Evolutionary conservation across 2,329 filamentous ascomycete species (phyloP), one percentile per base, ranked within the genome.

Genomic region (Grosmannia huntii): DNA sequence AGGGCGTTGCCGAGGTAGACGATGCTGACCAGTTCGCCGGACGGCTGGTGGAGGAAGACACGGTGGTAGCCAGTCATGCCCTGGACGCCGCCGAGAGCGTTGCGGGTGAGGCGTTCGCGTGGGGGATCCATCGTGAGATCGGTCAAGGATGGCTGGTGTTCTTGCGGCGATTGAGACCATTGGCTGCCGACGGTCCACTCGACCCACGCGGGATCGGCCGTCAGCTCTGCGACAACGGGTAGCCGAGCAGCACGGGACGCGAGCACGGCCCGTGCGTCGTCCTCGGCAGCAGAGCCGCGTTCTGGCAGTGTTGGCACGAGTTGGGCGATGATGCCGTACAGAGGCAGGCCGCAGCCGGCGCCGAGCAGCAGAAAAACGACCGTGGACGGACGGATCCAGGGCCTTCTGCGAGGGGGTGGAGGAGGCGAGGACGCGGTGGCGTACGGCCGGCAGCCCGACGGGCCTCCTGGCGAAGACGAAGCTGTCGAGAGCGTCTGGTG

Each of bases 1-100:
- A 86, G 67, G 1, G 75, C 80, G n/a, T 74, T 69, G 7, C 87
- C 88, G 57, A 90, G 77, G 74, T 78, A 87, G 5, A 90, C 73
- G n/a, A 90, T 75, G 55, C 76, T 79, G 12, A 85, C 72, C 38
- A 83, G 68, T 64, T 82, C 80, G 63, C 81, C 76, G 7, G 82
- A 80, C 33, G 69, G 68, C 4, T 72, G 66, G 66, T 87, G 82
- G 74, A 78, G 82, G 66, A 88, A 90, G 1, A 86, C 71, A 64
- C 80, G 77, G 73, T 89, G 80, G 64, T 73, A 79, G 14, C 71
- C 72, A 36, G 71, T 72, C 33, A 80, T 64, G 12, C 72, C 76
- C 10, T 69, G 61, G 16, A 72, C 66, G 14, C 76, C 75, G 5
- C 66, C 66, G 36, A 80, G 65, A 1, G 75, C 68, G 3, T 73